Evolutionary conservation across 2,329 filamentous ascomycete genomes (phyloP), one percentile per base, ranked within the genome.

Genomic region (Furcasterigmium furcatum): DNA sequence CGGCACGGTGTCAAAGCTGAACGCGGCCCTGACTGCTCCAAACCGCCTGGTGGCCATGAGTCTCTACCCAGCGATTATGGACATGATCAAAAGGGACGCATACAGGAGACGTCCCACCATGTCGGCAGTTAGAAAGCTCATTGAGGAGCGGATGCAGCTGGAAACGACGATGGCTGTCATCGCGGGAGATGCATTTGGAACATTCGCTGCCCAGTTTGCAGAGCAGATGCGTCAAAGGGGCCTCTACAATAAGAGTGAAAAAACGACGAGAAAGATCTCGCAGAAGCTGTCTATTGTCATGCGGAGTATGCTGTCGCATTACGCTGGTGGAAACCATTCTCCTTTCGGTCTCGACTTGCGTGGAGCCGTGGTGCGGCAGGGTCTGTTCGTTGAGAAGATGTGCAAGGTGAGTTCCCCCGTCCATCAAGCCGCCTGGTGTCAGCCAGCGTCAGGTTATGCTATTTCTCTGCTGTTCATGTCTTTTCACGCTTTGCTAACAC

Each of bases 341-440:
- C 68, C 72, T 0, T 87, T 88, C 50, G 77, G 79, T 0, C 68
- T 88, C 1, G 83, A 88, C 48, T 77, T 88, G 2, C 68, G 73
- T 5, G 80, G 82, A 2, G 85, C 84, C 0, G 80, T 87, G 3
- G 69, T 85, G 53, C 72, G 85, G 1, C 85, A 89, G 58, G 77
- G 80, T 16, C 69, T 76, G 39, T 88, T 88, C 53, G 66, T 82
- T 3, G 79, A 83, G 47, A 88, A 92, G 67, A 91, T 92, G 87
- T 74, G 79, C 53, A 73, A 77, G 47, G 64, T 66, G 48, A 38
- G 55, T 35, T 5, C 6, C 10, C 3, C 22, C 18, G 5, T 5
- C 8, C n/a, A 14, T 20, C 39, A 10, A 9, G 24, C 24, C 24
- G n/a, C n/a, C n/a, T n/a, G n/a, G n/a, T n/a, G n/a, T n/a, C n/a